phyloP scores from a whole-genome alignment of 169 alveolate genomes.

The Plasmodium berghei region DNA sequence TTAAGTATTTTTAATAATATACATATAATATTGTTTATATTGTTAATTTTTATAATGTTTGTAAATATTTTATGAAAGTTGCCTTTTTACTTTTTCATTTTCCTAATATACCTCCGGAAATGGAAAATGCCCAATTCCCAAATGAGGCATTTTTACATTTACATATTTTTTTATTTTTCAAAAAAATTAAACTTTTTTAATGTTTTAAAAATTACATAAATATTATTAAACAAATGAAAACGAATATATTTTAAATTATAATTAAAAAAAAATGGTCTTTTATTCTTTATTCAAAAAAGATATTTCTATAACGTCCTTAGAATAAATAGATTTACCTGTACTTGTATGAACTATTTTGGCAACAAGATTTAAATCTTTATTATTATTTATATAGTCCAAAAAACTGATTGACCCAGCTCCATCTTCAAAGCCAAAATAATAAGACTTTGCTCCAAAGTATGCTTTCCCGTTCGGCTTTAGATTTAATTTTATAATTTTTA shows the following conservation, averaged over 20 bases:
- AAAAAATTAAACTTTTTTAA: conserved; percentile 33
- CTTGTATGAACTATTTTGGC: conserved; percentile 46
- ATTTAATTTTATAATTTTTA: conserved; percentile 31
- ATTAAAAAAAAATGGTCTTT: neutral
- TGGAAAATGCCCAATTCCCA: conserved; percentile 9
- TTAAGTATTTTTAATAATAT: neutral
- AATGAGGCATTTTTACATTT: conserved; percentile 27
- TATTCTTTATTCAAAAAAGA: conserved; percentile 4
- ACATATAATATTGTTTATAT: conserved; percentile 15
- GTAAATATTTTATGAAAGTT: conserved; percentile 46
- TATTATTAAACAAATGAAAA: neutral
- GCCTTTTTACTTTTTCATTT: neutral
- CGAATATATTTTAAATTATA: neutral
- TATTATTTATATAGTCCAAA: conserved; percentile 52
- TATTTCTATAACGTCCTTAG: conserved; percentile 66
- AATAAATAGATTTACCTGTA: conserved; percentile 44
- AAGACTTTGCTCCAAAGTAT: conserved; percentile 67
- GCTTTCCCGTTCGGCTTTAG: conserved; percentile 46
- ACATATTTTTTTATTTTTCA: conserved; percentile 20
- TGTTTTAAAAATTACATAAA: conserved; percentile 38
- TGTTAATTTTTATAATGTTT: conserved; percentile 38
- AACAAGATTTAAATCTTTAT: conserved; percentile 19
- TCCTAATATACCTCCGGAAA: conserved; percentile 8
- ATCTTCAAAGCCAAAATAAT: conserved; percentile 74
- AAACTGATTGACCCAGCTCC: conserved; percentile 70